Base-by-base conservation (phyloP, 768 basidiomycete species). In the Phallus indusiatus region DNA sequence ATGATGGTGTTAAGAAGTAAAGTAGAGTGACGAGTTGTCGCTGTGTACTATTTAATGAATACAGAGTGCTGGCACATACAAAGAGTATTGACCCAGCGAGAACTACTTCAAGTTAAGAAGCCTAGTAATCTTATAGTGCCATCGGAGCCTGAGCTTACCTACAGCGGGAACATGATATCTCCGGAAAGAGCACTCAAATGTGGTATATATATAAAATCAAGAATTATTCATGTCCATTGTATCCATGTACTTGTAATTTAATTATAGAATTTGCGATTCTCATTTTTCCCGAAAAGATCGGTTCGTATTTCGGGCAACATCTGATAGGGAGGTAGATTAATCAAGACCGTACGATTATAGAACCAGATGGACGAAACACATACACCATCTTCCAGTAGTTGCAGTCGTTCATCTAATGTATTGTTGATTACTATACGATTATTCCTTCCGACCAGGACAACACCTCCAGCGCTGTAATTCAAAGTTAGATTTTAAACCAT, bases 291-390 rank as follows among this genome's bases (percentile, higher is more conserved):
- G 65, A 95, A 98, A 49, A 97, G 77, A 66, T 93, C 88, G 63
- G 78, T 78, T 65, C 95, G 78, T 65, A 98, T 91, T 74, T 96
- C 94, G 1, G 95, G 95, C 22, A 98, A 77, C 95, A 97, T 97
- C 91, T 95, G 60, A 2, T 17, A 47, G 11, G 35, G 24, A 34
- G 47, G 14, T 42, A 9, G 33, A 24, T 22, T n/a, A 18, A 51
- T 46, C 22, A 54, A 54, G 18, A 55, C 47, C 16, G 18, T 33
- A 28, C 24, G 56, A 28, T n/a, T n/a, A n/a, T n/a, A n/a, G n/a
- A n/a, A n/a, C 47, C 34, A 6, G n/a, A 20, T n/a, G 20, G 20
- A n/a, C 28, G 28, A 14, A 10, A 72, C 84, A 72, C 84, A 62
- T 63, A 91, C 93, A 73, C 88, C 80, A 68, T 96, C 91, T 73